Percentiles rank a stretch among this genome's conserved stretches.
phyloP scores from a whole-genome alignment of 768 basidiomycete species.

The Tricholoma saponaceum region DNA sequence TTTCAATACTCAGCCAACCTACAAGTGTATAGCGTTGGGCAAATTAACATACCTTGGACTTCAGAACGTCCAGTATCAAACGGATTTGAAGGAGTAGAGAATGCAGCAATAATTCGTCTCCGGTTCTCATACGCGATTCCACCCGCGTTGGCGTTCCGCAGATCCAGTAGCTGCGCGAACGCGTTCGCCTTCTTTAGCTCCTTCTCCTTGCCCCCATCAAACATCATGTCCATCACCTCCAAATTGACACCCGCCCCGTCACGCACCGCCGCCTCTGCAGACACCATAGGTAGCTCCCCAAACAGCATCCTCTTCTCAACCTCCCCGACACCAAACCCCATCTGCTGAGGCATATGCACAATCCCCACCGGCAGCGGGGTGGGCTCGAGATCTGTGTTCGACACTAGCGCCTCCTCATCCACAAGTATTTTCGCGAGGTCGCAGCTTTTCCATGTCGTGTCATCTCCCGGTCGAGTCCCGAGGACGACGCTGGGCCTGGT shows the following conservation, averaged over 20 bases:
- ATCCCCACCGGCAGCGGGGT: constrained; percentile 28
- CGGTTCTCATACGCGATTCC: constrained; percentile 90
- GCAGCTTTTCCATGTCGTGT: constrained; percentile 62
- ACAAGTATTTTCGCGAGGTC: constrained; percentile 64
- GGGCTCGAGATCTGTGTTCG: constrained; percentile 20
- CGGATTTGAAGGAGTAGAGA: constrained; percentile 65
- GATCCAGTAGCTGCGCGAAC: constrained; percentile 71
- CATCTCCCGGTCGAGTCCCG: constrained; percentile 63
- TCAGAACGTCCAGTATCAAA: constrained; percentile 81
- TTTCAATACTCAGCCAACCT: not conserved
- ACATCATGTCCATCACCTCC: constrained; percentile 5
- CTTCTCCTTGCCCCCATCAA: constrained; percentile 15
- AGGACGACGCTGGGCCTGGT: constrained; percentile 65
- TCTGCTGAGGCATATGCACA: constrained; percentile 45
- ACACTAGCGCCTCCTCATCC: constrained; percentile 43
- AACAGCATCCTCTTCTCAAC: constrained; percentile 63
- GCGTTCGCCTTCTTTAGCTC: constrained; percentile 45
- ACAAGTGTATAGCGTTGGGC: not conserved
- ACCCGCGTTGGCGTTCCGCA: constrained; percentile 81
- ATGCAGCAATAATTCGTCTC: constrained; percentile 69
- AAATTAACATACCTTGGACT: constrained; percentile 69
- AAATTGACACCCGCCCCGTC: not conserved
- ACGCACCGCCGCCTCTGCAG: constrained; percentile 26
- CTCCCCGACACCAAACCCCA: constrained; percentile 65
- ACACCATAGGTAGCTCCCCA: constrained; percentile 54